Percentiles rank a stretch among this genome's conserved stretches.
phyloP scores from a whole-genome alignment of 2,329 filamentous ascomycete species.

The Arthrobotrys sphaeroides region DNA sequence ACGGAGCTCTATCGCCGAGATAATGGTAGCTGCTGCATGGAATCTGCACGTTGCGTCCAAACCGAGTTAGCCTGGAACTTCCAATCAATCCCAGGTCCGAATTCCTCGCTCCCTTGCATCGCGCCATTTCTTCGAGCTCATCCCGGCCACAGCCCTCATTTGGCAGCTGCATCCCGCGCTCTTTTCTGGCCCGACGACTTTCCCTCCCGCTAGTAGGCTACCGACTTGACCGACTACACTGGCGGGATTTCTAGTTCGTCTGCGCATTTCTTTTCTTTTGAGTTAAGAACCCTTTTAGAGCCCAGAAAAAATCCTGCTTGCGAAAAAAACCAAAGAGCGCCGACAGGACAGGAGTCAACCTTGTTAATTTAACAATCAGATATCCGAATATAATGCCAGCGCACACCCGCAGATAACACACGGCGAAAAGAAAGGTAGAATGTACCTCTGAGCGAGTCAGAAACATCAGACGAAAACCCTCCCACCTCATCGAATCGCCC shows the following conservation, averaged over 20 bases:
- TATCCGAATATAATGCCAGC: too few relatives aligned
- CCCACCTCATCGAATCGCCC: not conserved
- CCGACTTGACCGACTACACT: not conserved
- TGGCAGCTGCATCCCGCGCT: conserved; percentile 48
- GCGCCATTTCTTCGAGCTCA: conserved; percentile 27
- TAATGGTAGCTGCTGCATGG: too few relatives aligned
- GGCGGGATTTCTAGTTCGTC: conserved; percentile 3
- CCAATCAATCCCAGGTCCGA: conserved; percentile 14
- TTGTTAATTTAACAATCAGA: too few relatives aligned
- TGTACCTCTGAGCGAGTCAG: too few relatives aligned
- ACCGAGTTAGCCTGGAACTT: too few relatives aligned
- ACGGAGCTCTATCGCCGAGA: too few relatives aligned
- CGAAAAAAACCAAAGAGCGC: not conserved
- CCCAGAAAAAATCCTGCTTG: not conserved
- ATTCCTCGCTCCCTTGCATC: conserved; percentile 33
- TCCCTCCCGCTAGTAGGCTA: not conserved
- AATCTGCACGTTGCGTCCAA: too few relatives aligned
- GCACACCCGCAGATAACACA: not conserved
- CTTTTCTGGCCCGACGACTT: conserved; percentile 12
- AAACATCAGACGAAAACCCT: conserved; percentile 50
- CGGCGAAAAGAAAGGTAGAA: not conserved
- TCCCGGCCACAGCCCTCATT: conserved; percentile 26
- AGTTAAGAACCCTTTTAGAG: not conserved
- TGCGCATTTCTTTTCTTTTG: conserved; percentile 18
- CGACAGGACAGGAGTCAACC: not conserved